These are phyloP conservation scores for Cadophora luteo-olivacea DNA, from an alignment of 2,329 filamentous ascomycete species.

Conservation along the genomic window DNA sequence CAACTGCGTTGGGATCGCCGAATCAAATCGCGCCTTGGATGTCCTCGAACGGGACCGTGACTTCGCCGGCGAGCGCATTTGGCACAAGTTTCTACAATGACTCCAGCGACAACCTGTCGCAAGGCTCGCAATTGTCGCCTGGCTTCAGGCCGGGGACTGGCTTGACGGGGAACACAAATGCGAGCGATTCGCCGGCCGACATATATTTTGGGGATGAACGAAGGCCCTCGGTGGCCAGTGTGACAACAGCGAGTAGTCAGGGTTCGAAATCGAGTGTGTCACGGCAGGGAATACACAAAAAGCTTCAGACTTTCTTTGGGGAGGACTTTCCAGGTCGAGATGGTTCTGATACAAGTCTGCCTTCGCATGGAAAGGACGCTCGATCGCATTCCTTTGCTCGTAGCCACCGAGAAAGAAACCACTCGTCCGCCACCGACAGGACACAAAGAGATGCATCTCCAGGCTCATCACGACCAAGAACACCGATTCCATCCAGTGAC, in stretches of 20 bases:
- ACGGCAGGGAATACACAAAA: conserved; percentile 74
- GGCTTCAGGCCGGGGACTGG: conserved; percentile 64
- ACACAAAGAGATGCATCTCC: conserved; percentile 71
- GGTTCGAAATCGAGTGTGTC: conserved; percentile 78
- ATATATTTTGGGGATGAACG: conserved; percentile 73
- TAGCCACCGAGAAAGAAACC: conserved; percentile 74
- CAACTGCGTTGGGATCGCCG: conserved; percentile 58
- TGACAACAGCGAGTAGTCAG: conserved; percentile 84
- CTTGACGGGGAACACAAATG: conserved; percentile 53
- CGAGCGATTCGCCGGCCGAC: conserved; percentile 65
- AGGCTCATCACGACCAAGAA: conserved; percentile 76
- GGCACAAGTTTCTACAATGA: conserved; percentile 73
- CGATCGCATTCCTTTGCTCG: conserved; percentile 66
- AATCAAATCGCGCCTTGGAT: conserved; percentile 62
- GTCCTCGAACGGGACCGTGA: conserved; percentile 46
- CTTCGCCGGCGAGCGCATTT: conserved; percentile 44
- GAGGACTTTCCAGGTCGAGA: conserved; percentile 82
- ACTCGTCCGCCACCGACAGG: conserved; percentile 77
- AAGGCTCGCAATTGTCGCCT: conserved; percentile 70
- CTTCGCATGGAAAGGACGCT: conserved; percentile 62
- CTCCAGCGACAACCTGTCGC: conserved; percentile 76
- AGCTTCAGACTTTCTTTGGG: conserved; percentile 90
- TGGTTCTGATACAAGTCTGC: conserved; percentile 74
- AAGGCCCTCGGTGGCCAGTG: conserved; percentile 86
- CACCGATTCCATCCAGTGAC: conserved; percentile 87